Percentiles rank a stretch among this genome's conserved stretches.
Conservation (phyloP, 1,139 yeast species). For the Candida sanyaensis region DNA sequence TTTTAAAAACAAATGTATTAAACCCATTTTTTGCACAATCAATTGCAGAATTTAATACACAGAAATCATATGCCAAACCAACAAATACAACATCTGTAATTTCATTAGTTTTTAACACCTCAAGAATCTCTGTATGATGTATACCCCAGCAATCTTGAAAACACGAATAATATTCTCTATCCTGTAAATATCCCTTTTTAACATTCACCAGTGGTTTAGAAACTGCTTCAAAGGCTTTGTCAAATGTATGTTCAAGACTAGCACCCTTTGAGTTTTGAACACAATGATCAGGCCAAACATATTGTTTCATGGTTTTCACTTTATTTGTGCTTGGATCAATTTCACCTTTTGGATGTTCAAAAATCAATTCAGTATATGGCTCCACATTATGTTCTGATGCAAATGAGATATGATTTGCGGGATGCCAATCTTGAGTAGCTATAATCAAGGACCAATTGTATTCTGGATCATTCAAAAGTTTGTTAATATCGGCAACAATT, state of each 20-base stretch:
- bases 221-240: slow-evolving; percentile 24
- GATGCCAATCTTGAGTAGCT: slow-evolving; percentile 92
- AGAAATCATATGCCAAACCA: slow-evolving; percentile 85
- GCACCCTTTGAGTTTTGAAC: slow-evolving; percentile 72
- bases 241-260: slow-evolving; percentile 52
- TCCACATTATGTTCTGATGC: slow-evolving; percentile 63
- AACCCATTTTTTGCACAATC: slow-evolving; percentile 68
- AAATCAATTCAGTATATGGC: slow-evolving; percentile 54
- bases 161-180: slow-evolving; percentile 89
- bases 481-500: slow-evolving; percentile 52
- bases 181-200: slow-evolving; percentile 67
- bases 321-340: slow-evolving; percentile 27
- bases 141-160: slow-evolving; percentile 78
- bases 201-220: slow-evolving; percentile 44
- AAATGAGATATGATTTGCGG: slow-evolving; percentile 73
- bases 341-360: slow-evolving; percentile 53
- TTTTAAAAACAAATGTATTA: slow-evolving; percentile 58
- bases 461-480: slow-evolving; percentile 33
- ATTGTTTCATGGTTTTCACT: slow-evolving; percentile 35
- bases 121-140: slow-evolving; percentile 66
- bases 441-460: slow-evolving; percentile 63
- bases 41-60: slow-evolving; percentile 75
- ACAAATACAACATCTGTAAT: slow-evolving; percentile 69
- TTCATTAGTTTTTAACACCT: slow-evolving; percentile 39
- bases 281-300: slow-evolving; percentile 92